phyloP scores from a whole-genome alignment of 306 rosid species.

The Dalbergia cultrata region DNA sequence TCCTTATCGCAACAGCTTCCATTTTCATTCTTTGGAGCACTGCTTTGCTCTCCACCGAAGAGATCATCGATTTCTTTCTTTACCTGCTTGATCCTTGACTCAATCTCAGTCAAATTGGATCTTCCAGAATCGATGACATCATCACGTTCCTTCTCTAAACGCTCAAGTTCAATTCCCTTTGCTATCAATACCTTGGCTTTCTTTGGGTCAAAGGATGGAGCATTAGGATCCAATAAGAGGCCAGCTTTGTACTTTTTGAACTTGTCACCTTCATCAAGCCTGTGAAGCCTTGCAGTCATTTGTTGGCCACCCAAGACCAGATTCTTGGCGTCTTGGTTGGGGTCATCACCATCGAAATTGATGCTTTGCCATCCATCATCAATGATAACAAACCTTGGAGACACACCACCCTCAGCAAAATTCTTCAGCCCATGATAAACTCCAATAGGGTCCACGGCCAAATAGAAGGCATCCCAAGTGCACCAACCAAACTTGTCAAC shows the following conservation, averaged over 20 bases:
- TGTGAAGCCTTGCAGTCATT: slow-evolving; percentile 80
- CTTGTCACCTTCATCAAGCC: slow-evolving; percentile 74
- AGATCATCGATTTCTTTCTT: slow-evolving; percentile 65
- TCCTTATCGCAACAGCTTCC: slow-evolving; percentile 37
- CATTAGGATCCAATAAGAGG: slow-evolving; percentile 58
- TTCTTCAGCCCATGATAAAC: slow-evolving; percentile 73
- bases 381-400: slow-evolving; percentile 79
- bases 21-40: slow-evolving; percentile 16
- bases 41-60: slow-evolving; percentile 53
- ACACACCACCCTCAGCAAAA: slow-evolving; percentile 63
- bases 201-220: slow-evolving; percentile 72
- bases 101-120: slow-evolving; percentile 47
- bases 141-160: slow-evolving; percentile 53
- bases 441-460: slow-evolving; percentile 73
- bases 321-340: slow-evolving; percentile 64
- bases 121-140: slow-evolving; percentile 51
- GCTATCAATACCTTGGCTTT: slow-evolving; percentile 59
- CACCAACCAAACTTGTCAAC: slow-evolving; percentile 92
- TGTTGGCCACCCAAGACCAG: slow-evolving; percentile 78
- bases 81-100: slow-evolving; percentile 55
- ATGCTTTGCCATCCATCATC: slow-evolving; percentile 97
- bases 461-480: slow-evolving; percentile 93
- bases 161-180: slow-evolving; percentile 72
- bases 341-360: slow-evolving; percentile 65
- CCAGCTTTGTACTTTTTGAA: slow-evolving; percentile 72